phyloP scores from a whole-genome alignment of 139 green algal genomes.

The Astrephomene gubernaculifera region DNA sequence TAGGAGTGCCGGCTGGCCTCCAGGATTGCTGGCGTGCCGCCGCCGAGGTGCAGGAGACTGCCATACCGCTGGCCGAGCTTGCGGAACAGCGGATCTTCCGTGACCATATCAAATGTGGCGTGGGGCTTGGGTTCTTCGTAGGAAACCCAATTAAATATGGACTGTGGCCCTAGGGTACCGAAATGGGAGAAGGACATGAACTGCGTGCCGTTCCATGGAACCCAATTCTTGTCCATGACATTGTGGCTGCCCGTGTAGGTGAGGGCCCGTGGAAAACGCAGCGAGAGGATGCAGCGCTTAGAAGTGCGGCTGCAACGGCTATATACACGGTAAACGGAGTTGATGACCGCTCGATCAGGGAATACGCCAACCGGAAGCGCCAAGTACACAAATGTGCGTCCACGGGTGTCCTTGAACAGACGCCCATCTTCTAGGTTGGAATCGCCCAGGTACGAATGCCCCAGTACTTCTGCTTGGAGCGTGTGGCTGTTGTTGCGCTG shows the following conservation, averaged over 20 bases:
- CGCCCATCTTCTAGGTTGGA: constrained; percentile 16
- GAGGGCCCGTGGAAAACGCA: constrained; percentile 8
- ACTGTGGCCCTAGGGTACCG: constrained; percentile 13
- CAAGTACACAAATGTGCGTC: constrained; percentile 7
- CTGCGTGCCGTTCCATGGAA: constrained; percentile 25
- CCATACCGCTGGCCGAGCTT: background rate
- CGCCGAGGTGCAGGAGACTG: constrained; percentile 12
- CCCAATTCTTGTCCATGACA: constrained; percentile 40
- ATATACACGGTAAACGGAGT: constrained; percentile 4
- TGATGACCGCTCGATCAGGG: constrained; percentile 16
- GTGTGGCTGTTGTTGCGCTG: background rate
- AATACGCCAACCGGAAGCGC: background rate
- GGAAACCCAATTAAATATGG: constrained; percentile 5
- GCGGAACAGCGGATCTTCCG: background rate
- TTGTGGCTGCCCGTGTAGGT: background rate
- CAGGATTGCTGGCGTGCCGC: constrained; percentile 10
- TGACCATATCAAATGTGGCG: background rate
- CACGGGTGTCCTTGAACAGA: constrained; percentile 24
- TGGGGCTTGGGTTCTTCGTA: constrained; percentile 21
- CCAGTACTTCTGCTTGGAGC: constrained; percentile 2
- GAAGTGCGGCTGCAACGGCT: background rate
- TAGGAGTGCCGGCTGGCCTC: background rate
- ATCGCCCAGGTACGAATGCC: background rate
- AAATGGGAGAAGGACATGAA: constrained; percentile 20
- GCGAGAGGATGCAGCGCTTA: background rate